Conservation (phyloP, 345 rosid genomes). For the Salix viminalis region DNA sequence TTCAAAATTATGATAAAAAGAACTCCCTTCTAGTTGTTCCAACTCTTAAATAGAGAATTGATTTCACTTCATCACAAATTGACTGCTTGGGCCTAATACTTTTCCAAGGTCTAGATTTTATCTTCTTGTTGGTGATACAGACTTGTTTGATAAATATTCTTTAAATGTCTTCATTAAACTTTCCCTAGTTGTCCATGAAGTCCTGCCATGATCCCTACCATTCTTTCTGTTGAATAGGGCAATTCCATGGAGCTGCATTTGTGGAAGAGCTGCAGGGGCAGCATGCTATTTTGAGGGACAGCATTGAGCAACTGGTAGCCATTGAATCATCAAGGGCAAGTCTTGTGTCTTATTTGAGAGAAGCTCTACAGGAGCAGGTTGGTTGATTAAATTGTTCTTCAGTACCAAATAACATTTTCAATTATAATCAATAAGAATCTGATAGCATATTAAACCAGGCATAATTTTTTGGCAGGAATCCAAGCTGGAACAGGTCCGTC, state of each 20-base stretch:
- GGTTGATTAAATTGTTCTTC: conserved; percentile 10
- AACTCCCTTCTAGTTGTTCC: background rate
- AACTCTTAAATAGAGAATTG: background rate
- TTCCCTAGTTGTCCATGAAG: background rate
- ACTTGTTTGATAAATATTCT: background rate
- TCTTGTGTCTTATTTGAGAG: conserved; percentile 69
- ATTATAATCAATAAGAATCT: background rate
- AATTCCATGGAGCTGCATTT: conserved; percentile 43
- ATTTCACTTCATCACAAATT: background rate
- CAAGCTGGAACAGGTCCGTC: conserved; percentile 69
- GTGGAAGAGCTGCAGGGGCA: conserved; percentile 77
- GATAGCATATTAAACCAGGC: conserved; percentile 18
- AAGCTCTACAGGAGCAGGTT: conserved; percentile 92
- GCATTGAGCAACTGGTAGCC: conserved; percentile 60
- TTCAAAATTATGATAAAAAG: background rate
- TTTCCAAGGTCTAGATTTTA: background rate
- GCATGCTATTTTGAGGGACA: conserved; percentile 55
- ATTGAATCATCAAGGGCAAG: conserved; percentile 63
- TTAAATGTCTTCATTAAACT: background rate
- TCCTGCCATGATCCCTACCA: background rate
- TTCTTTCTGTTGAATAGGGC: conserved; percentile 38
- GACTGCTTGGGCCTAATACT: background rate
- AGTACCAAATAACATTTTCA: background rate
- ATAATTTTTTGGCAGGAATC: conserved; percentile 50
- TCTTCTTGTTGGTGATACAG: background rate